Percentiles rank a stretch among this genome's conserved stretches.
Conservation (phyloP, 768 basidiomycete genomes). For the Inosperma sp. region DNA sequence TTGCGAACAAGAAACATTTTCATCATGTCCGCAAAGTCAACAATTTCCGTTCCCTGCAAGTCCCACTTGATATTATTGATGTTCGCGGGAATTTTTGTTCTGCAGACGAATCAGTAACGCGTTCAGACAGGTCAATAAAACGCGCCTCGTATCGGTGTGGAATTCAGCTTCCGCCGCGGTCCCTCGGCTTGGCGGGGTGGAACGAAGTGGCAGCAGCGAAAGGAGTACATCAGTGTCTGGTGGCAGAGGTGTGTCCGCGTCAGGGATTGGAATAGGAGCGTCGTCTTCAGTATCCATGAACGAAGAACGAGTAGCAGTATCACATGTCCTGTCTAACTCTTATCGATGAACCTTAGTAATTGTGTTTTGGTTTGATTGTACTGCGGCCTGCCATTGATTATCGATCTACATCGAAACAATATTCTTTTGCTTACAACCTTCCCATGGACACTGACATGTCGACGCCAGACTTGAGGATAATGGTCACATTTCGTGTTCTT, state of each 20-base stretch:
- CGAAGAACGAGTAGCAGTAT: background rate
- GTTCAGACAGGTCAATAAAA: background rate
- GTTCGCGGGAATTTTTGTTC: background rate
- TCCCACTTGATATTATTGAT: background rate
- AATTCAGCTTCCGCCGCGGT: background rate
- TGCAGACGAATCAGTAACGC: background rate
- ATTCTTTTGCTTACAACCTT: too few relatives aligned
- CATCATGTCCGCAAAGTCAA: background rate
- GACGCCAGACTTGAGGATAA: too few relatives aligned
- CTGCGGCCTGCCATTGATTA: too few relatives aligned
- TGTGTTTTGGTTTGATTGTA: too few relatives aligned
- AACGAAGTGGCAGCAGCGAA: background rate
- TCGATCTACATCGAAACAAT: too few relatives aligned
- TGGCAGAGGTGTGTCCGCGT: background rate
- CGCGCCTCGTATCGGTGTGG: background rate
- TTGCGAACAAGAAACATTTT: constrained; percentile 3
- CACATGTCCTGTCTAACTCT: too few relatives aligned
- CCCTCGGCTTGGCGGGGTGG: background rate
- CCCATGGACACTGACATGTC: too few relatives aligned
- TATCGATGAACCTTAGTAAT: too few relatives aligned
- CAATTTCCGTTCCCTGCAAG: background rate
- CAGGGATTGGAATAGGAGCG: background rate
- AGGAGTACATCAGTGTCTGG: background rate
- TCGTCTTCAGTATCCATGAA: background rate
- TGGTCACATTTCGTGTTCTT: too few relatives aligned